Evolutionary conservation across 2,329 filamentous ascomycete species (phyloP), one percentile per base, ranked within the genome.

Genomic region (Cadophora sp.): DNA sequence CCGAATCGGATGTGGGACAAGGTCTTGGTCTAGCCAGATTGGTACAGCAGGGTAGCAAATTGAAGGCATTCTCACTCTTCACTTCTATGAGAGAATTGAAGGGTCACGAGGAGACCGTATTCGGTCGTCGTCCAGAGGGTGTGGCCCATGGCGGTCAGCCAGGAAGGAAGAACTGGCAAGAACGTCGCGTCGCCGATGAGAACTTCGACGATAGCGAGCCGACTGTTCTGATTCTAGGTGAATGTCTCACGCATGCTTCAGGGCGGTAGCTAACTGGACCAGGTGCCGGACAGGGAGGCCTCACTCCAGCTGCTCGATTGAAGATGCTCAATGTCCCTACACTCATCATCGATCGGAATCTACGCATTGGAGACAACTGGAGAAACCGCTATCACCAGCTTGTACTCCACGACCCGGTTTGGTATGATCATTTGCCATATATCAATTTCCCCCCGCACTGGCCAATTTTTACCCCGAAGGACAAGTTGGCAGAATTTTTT

Each of bases 401-500:
- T 0, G 88, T 91, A 0, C 84, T 90, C 0, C 89, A 92, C 71
- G 89, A 91, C 71, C 88, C 89, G 0, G 87, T 91, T 1, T 70
- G 69, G 66, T 85, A 83, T 66, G 83, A 85, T 63, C 85, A 87
- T 16, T 79, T 91, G 80, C 87, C 89, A 0, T 92, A 90, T 74
- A 71, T 92, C 3, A 79, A 80, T 0, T 92, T 91, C 73, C 90
- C 89, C 0, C 74, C 82, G 0, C 83, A 83, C 61, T 92, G 89
- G 89, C 89, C 89, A 5, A 39, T 59, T 18, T 92, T 90, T 76
- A 91, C 89, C 0, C 88, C 89, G 6, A 92, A 91, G 73, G 89
- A 92, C 76, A 92, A 92, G 73, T 80, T 91, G 0, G 90, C 83
- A 1, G 87, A 91, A 48, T 92, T 87, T 78, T 88, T 92, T 67